Conservation (phyloP, 2,329 filamentous ascomycete species). For the Blastomyces parvus region DNA sequence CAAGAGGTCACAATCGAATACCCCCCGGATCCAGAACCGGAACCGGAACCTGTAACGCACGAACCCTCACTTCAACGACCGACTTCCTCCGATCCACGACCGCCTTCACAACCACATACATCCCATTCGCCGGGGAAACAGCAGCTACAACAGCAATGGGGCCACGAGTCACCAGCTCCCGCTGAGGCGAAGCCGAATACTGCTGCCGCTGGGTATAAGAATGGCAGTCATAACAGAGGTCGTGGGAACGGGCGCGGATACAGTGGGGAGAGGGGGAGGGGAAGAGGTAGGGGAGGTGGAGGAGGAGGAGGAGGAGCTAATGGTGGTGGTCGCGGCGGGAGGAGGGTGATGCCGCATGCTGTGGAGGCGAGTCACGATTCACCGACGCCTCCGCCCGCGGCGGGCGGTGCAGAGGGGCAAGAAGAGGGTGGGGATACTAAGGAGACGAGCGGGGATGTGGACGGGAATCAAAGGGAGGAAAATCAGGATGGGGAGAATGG, state of each 20-base stretch:
- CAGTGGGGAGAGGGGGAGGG: slow-evolving; percentile 4
- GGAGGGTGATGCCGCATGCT: neutral
- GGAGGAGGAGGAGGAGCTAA: slow-evolving; percentile 10
- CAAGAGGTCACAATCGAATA: slow-evolving; percentile 19
- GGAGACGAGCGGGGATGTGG: neutral
- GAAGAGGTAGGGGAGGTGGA: slow-evolving; percentile 6
- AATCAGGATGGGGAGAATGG: neutral
- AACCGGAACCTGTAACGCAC: neutral
- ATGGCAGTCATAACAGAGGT: neutral
- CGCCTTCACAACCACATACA: slow-evolving; percentile 18
- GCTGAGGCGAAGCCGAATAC: neutral
- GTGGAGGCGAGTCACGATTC: neutral
- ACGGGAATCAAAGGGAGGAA: neutral
- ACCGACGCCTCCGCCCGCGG: neutral
- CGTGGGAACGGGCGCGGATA: neutral
- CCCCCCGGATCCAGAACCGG: slow-evolving; percentile 18
- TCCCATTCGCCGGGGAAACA: slow-evolving; percentile 14
- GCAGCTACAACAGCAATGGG: slow-evolving; percentile 19
- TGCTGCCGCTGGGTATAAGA: neutral
- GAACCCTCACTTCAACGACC: neutral
- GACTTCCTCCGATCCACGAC: neutral
- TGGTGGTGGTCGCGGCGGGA: slow-evolving; percentile 15
- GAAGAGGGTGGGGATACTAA: neutral
- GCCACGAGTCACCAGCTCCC: neutral
- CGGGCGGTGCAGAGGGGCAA: neutral